phyloP scores from a whole-genome alignment of 345 rosid species.

The Camelina neglecta region DNA sequence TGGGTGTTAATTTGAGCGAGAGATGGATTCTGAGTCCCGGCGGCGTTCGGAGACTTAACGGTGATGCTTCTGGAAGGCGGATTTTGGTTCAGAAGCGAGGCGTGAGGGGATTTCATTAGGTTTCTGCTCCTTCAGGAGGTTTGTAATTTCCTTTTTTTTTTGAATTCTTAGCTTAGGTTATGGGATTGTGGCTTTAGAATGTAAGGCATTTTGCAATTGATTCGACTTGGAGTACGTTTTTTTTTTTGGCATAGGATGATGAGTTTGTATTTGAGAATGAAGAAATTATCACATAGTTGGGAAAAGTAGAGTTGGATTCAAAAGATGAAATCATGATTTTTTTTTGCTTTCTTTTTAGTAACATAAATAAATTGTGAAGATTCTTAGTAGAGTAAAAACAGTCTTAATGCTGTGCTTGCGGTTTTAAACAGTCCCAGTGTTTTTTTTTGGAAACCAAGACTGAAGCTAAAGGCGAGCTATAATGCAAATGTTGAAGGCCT shows the following conservation, averaged over 20 bases:
- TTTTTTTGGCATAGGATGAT: neutral
- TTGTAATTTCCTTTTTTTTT: neutral
- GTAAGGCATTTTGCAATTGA: neutral
- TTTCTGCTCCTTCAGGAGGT: constrained; percentile 50
- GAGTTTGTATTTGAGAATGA: constrained; percentile 1
- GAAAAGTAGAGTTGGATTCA: neutral
- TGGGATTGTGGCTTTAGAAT: neutral
- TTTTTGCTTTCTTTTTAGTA: neutral
- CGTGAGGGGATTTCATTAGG: constrained; percentile 43
- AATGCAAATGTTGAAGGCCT: constrained; percentile 67
- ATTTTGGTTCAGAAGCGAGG: constrained; percentile 36
- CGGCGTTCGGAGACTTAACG: constrained; percentile 18
- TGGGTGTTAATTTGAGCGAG: constrained; percentile 9
- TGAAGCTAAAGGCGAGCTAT: constrained; percentile 10
- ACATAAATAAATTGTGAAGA: neutral
- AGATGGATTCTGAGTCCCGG: constrained; percentile 33
- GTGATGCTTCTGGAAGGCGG: constrained; percentile 30
- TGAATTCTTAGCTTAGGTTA: neutral
- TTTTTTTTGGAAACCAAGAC: constrained; percentile 20
- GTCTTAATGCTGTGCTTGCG: constrained; percentile 14
- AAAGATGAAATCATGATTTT: neutral
- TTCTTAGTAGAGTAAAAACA: neutral
- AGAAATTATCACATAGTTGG: neutral
- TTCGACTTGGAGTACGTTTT: neutral
- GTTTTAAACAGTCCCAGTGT: constrained; percentile 25